phyloP scores from a whole-genome alignment of 495 filamentous ascomycete genomes.

The Aspergillus diversus region DNA sequence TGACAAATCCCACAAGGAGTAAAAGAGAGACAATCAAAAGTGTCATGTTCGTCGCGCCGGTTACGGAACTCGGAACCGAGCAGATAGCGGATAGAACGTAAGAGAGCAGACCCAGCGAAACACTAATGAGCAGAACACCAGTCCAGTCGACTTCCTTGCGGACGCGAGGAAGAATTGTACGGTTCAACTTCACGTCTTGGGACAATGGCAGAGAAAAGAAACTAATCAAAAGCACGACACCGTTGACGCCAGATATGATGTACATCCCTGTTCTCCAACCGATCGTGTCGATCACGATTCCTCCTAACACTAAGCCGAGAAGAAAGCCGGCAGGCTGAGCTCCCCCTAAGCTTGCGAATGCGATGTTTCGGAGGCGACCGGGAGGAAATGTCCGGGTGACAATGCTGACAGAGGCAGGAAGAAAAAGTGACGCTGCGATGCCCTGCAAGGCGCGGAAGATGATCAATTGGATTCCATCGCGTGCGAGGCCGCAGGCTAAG shows the following conservation, averaged over 20 bases:
- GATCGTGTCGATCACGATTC: constrained; percentile 48
- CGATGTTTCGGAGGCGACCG: constrained; percentile 51
- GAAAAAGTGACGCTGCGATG: constrained; percentile 45
- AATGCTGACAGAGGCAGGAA: constrained; percentile 53
- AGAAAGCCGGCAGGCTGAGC: constrained; percentile 55
- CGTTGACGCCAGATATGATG: constrained; percentile 39
- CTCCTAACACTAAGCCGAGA: constrained; percentile 55
- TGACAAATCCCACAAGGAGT: constrained; percentile 3
- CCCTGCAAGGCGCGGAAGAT: constrained; percentile 53
- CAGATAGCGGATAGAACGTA: constrained; percentile 4
- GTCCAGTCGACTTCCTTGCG: constrained; percentile 1
- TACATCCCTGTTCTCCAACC: constrained; percentile 56
- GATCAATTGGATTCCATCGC: constrained; percentile 48
- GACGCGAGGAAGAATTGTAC: too few species aligned
- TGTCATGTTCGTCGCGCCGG: constrained; percentile 4
- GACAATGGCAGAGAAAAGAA: constrained; percentile 35
- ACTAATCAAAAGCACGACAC: neutral
- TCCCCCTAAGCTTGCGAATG: constrained; percentile 50
- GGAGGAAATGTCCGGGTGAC: constrained; percentile 42
- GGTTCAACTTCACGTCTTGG: too few species aligned
- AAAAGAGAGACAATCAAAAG: constrained; percentile 1
- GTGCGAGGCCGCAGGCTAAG: constrained; percentile 46
- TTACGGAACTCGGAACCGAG: neutral
- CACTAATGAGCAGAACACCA: constrained; percentile 1
- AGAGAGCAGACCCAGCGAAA: constrained; percentile 10